Conservation (phyloP, 352 stramenopile species). For the Thalassiosira sp. region DNA sequence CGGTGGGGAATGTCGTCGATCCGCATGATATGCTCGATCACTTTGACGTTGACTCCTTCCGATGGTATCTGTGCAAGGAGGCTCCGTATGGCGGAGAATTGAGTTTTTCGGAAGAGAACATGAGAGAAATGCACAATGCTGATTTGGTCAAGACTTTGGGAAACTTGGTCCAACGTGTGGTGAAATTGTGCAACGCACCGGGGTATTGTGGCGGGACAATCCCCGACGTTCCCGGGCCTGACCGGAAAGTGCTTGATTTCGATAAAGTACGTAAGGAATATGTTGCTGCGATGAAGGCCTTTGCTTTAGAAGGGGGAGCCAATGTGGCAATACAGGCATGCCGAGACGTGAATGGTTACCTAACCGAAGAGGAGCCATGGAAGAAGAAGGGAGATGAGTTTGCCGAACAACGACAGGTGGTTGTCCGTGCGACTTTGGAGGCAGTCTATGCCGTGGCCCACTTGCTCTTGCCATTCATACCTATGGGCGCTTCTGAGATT, state of each 20-base stretch:
- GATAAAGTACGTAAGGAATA: constrained; percentile 66
- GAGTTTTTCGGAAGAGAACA: constrained; percentile 85
- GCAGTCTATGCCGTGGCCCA: constrained; percentile 95
- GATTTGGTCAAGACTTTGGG: constrained; percentile 91
- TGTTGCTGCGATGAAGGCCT: constrained; percentile 90
- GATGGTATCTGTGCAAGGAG: constrained; percentile 88
- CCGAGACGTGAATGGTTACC: constrained; percentile 95
- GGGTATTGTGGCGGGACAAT: constrained; percentile 92
- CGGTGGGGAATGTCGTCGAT: constrained; percentile 97
- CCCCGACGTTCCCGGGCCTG: constrained; percentile 64
- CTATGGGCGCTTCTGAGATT: constrained; percentile 88
- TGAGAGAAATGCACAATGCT: constrained; percentile 97
- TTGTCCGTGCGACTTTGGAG: constrained; percentile 95
- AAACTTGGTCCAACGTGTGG: constrained; percentile 96
- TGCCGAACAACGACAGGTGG: constrained; percentile 80
- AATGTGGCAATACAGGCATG: constrained; percentile 89
- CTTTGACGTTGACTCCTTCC: constrained; percentile 94
- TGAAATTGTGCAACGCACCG: constrained; percentile 91
- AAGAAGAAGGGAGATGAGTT: constrained; percentile 91
- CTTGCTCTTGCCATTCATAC: constrained; percentile 94
- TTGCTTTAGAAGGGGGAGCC: constrained; percentile 89
- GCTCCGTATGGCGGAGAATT: constrained; percentile 95
- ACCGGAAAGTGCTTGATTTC: constrained; percentile 45
- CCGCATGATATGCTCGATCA: constrained; percentile 93
- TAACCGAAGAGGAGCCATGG: constrained; percentile 97